phyloP scores from a whole-genome alignment of 2,329 filamentous ascomycete genomes.

The Talaromyces amestolkiae region DNA sequence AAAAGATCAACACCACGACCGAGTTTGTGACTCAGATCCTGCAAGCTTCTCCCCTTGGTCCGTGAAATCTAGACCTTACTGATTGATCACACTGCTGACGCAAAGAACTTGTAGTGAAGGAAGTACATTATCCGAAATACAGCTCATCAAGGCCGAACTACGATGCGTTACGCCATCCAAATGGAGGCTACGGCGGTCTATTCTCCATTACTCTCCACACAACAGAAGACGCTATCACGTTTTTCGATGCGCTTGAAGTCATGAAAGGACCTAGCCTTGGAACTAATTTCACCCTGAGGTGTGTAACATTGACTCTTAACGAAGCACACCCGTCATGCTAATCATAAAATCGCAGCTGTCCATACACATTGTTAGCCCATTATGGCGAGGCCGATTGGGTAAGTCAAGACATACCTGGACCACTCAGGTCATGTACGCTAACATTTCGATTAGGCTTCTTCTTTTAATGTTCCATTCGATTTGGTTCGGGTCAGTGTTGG shows the following conservation, averaged over 20 bases:
- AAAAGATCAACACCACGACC: conserved; percentile 79
- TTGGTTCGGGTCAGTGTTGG: conserved; percentile 86
- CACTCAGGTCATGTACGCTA: not conserved
- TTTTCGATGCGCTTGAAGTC: conserved; percentile 82
- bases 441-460: conserved; percentile 54
- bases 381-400: conserved; percentile 90
- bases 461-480: conserved; percentile 76
- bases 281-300: conserved; percentile 89
- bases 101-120: conserved; percentile 58
- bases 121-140: conserved; percentile 83
- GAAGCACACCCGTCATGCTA: conserved; percentile 3
- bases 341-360: conserved; percentile 56
- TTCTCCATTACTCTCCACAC: conserved; percentile 78
- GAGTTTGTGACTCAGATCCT: conserved; percentile 78
- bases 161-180: conserved; percentile 70
- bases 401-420: conserved; percentile 30
- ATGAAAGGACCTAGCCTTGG: conserved; percentile 92
- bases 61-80: conserved; percentile 17
- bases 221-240: conserved; percentile 68
- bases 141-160: conserved; percentile 69
- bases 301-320: conserved; percentile 13
- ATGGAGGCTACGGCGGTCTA: conserved; percentile 84
- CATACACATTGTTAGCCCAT: conserved; percentile 88
- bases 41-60: conserved; percentile 54
- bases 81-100: not conserved